Percentiles rank a stretch among this genome's conserved stretches.
Conservation (phyloP, 306 rosid genomes). For the Notholithocarpus densiflorus region DNA sequence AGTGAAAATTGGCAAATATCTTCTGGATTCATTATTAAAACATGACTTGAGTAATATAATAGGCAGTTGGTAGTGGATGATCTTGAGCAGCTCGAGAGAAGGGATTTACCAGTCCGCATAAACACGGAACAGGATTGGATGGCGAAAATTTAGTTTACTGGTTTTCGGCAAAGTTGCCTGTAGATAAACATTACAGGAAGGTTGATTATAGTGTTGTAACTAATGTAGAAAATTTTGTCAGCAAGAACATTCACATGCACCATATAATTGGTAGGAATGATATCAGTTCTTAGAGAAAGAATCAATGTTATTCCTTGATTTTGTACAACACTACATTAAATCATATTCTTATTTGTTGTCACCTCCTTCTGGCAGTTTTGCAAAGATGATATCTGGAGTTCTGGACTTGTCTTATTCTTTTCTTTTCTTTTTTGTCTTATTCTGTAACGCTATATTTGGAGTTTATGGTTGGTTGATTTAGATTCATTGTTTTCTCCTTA, state of each 20-base stretch:
- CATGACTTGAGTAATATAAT: slow-evolving; percentile 1
- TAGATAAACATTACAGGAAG: slow-evolving; percentile 7
- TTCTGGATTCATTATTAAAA: slow-evolving; percentile 2
- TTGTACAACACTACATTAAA: not conserved
- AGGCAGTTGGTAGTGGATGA: slow-evolving; percentile 11
- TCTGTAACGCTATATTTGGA: too few species aligned
- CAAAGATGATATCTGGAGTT: not conserved
- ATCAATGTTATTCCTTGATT: not conserved
- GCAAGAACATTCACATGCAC: slow-evolving; percentile 12
- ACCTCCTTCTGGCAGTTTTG: not conserved
- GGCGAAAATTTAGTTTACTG: slow-evolving; percentile 3
- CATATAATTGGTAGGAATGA: not conserved
- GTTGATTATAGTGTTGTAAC: slow-evolving; percentile 19
- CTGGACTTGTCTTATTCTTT: too few species aligned
- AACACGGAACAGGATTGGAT: not conserved
- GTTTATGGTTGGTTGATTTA: too few species aligned
- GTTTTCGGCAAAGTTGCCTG: slow-evolving; percentile 1
- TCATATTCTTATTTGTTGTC: not conserved
- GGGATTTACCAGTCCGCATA: slow-evolving; percentile 5
- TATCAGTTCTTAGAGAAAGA: not conserved
- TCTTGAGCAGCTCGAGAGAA: slow-evolving; percentile 4
- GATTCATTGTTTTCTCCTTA: too few species aligned
- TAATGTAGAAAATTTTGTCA: slow-evolving; percentile 30
- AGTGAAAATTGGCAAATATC: not conserved
- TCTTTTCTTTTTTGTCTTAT: too few species aligned